Base-by-base conservation (phyloP, 2,329 filamentous ascomycete species). In the Calonectria hongkongensis region DNA sequence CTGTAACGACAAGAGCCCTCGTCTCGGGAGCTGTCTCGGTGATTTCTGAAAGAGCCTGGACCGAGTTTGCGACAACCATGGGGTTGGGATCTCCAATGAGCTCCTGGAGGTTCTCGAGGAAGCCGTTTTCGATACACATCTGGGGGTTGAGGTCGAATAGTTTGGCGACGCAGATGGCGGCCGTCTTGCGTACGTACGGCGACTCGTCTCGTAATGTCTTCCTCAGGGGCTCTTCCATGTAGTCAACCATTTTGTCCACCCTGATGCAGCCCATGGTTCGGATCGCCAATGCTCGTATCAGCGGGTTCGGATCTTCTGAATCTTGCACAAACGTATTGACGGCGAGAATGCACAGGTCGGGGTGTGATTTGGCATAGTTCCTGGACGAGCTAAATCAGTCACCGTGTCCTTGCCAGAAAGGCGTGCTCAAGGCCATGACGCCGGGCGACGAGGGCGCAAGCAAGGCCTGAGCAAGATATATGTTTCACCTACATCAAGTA, bases 251-350 rank as follows among this genome's bases (percentile, higher is more conserved):
- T 86, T 99, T 99, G 79, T 98, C 97, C 69, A 99, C 97, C 70
- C 97, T 90, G 80, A 99, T 98, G 82, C 97, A 98, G 48, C 97
- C 97, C 97, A 99, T 99, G 41, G 97, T 99, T 80, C 97, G 92
- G 84, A 99, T 98, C 68, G 97, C 97, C 65, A 99, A 90, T 64
- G 97, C 97, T 88, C 97, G 90, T 81, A 99, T 95, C 28, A 99
- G 90, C 16, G 97, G 97, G 82, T 99, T 99, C 51, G 97, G 97
- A 81, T 99, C 97, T 90, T 99, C 97, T 18, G 97, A 97, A 84
- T 99, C 97, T 89, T 99, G 97, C 7, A 98, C 97, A 82, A 99
- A 99, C 16, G 97, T 99, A 84, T 99, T 99, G 82, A 99, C 97
- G 78, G 97, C 97, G 79, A 99, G 92, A 86, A 99, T 99, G 84